Conservation (phyloP, 176 grass and related monocot species). For the Raddia guianensis region DNA sequence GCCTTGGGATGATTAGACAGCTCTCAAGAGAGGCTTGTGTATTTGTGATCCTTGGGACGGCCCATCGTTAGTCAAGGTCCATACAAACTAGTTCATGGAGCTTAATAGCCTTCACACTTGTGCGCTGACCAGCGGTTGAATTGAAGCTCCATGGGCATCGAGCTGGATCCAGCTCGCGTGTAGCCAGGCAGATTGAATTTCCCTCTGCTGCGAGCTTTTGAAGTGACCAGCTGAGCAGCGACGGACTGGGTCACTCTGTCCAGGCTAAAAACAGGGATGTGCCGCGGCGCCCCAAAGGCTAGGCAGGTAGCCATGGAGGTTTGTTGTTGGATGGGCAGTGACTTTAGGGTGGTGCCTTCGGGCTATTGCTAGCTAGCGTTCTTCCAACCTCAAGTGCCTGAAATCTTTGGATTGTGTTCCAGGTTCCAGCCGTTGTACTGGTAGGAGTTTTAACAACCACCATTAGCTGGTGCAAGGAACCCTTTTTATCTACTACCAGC, state of each 20-base stretch:
- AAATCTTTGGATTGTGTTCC: constrained; percentile 33
- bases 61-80: too few species aligned
- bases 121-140: too few species aligned
- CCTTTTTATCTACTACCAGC: not conserved
- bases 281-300: constrained; percentile 6
- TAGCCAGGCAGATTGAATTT: not conserved
- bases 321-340: not conserved
- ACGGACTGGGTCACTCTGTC: not conserved
- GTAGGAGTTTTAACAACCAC: not conserved
- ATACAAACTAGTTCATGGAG: too few species aligned
- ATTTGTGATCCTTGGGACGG: too few species aligned
- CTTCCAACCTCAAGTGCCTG: not conserved
- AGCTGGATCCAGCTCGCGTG: constrained; percentile 9
- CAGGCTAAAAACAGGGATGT: not conserved
- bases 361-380: not conserved
- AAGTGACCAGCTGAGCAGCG: not conserved
- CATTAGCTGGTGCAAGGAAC: not conserved
- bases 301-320: not conserved
- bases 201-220: not conserved
- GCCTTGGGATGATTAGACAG: too few species aligned
- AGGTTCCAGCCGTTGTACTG: not conserved
- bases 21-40: too few species aligned
- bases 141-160: not conserved
- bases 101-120: too few species aligned
- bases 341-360: not conserved